A percentile compares a stretch with the other conserved stretches of the same genome.
These are phyloP conservation scores for Borovskyia barvae DNA, from an alignment of 208 protist species.

Conservation along the genomic window DNA sequence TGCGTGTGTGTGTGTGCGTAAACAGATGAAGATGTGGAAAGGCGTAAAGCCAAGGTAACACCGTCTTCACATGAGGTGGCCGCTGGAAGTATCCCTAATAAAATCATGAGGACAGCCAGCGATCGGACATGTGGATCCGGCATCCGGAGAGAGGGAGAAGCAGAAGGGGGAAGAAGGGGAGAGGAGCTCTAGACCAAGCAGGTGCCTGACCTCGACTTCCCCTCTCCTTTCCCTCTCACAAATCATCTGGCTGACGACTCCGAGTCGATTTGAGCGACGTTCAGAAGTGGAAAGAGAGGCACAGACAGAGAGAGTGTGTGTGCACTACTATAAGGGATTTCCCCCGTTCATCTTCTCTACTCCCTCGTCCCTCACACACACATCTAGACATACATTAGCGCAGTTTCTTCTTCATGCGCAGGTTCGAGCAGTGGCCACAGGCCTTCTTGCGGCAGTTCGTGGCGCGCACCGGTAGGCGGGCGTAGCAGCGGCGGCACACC, in stretches of 20 bases:
- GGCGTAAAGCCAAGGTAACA: background rate
- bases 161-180: background rate
- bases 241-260: no score
- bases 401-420: constrained; percentile 99
- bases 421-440: constrained; percentile 98
- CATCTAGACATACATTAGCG: background rate
- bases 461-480: constrained; percentile 96
- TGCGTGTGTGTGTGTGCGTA: background rate
- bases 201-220: no score
- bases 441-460: constrained; percentile 99
- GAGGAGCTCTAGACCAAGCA: no score
- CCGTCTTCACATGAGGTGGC: background rate
- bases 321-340: background rate
- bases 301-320: background rate
- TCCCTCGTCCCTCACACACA: background rate
- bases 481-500: constrained; percentile 26
- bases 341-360: background rate
- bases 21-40: background rate
- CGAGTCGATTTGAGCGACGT: no score
- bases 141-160: background rate
- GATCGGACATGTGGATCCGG: background rate
- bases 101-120: background rate
- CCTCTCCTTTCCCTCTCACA: no score
- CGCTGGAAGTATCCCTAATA: background rate
- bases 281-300: background rate